These are phyloP conservation scores for Fusarium verticillioides DNA, from an alignment of 2,329 filamentous ascomycete species.

Conservation along the genomic window DNA sequence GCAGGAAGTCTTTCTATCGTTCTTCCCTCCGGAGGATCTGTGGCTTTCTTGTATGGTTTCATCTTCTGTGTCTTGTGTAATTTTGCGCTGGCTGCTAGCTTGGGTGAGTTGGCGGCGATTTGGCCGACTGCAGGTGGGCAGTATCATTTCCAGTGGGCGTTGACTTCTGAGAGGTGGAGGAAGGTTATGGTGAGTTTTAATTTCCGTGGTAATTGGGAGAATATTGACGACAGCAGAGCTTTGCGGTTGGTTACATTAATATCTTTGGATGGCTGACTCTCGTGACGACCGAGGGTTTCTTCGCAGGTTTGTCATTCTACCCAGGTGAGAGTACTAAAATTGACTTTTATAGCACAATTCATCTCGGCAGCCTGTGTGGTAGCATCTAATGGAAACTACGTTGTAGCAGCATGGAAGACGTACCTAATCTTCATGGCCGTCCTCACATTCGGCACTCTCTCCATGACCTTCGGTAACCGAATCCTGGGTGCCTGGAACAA, in stretches of 20 bases:
- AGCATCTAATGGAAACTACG: constrained; percentile 52
- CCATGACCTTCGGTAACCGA: constrained; percentile 56
- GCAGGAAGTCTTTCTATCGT: constrained; percentile 56
- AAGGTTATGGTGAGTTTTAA: constrained; percentile 47
- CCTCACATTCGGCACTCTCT: constrained; percentile 32
- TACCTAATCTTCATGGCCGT: constrained; percentile 55
- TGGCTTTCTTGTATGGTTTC: constrained; percentile 58
- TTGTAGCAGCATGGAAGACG: constrained; percentile 52
- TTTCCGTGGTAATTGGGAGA: too few relatives aligned
- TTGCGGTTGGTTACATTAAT: constrained; percentile 55
- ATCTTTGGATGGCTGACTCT: constrained; percentile 60
- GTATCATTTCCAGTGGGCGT: constrained; percentile 57
- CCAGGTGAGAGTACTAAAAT: accelerated
- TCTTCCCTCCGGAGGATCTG: constrained; percentile 55
- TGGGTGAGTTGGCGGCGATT: constrained; percentile 57
- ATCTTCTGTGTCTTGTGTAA: constrained; percentile 59
- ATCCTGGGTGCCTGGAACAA: constrained; percentile 57
- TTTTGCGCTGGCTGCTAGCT: constrained; percentile 53
- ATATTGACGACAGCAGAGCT: constrained; percentile 47
- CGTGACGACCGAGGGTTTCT: constrained; percentile 56
- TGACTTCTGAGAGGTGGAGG: constrained; percentile 54
- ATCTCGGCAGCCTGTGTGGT: constrained; percentile 55
- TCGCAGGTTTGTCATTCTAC: constrained; percentile 48
- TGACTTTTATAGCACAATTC: constrained; percentile 52
- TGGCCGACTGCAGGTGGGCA: constrained; percentile 61